phyloP scores from a whole-genome alignment of 2,329 filamentous ascomycete species.

The Sporothrix brunneoviolacea region DNA sequence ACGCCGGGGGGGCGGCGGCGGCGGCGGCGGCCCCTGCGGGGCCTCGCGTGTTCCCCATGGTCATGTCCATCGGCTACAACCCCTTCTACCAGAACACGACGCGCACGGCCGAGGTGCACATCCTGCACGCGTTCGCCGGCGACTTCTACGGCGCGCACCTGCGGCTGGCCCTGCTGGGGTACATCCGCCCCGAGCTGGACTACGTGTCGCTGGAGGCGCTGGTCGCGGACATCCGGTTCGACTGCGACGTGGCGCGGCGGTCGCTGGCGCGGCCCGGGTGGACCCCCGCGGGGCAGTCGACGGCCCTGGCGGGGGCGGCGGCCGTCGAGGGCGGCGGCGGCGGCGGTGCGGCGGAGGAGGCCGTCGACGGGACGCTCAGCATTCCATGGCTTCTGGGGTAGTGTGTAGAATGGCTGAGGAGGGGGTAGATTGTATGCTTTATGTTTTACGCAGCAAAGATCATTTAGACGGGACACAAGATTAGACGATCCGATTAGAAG shows the following conservation, averaged over 20 bases:
- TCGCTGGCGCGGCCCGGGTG: slow-evolving; percentile 65
- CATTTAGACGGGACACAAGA: too few species aligned
- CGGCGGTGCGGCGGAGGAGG: neutral
- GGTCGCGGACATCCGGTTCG: slow-evolving; percentile 79
- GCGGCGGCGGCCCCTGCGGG: slow-evolving; percentile 10
- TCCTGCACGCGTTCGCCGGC: slow-evolving; percentile 66
- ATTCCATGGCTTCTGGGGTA: slow-evolving; percentile 10
- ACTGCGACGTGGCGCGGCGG: slow-evolving; percentile 73
- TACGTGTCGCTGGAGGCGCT: slow-evolving; percentile 78
- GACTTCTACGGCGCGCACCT: slow-evolving; percentile 85
- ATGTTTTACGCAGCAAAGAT: too few species aligned
- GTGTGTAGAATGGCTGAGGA: too few species aligned
- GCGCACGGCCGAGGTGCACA: slow-evolving; percentile 81
- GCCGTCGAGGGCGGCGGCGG: slow-evolving; percentile 10
- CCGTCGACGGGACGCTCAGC: neutral
- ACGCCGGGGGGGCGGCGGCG: slow-evolving; percentile 14
- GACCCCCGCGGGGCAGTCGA: slow-evolving; percentile 31
- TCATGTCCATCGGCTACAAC: slow-evolving; percentile 94
- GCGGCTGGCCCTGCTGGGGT: slow-evolving; percentile 75
- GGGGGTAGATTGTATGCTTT: too few species aligned
- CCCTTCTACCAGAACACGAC: slow-evolving; percentile 93
- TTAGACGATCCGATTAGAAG: too few species aligned
- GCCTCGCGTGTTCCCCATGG: slow-evolving; percentile 65
- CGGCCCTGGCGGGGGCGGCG: slow-evolving; percentile 25
- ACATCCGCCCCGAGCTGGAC: slow-evolving; percentile 82